Evolutionary conservation across 2,329 filamentous ascomycete genomes (phyloP).

Genomic region (Arachnopeziza araneosa): DNA sequence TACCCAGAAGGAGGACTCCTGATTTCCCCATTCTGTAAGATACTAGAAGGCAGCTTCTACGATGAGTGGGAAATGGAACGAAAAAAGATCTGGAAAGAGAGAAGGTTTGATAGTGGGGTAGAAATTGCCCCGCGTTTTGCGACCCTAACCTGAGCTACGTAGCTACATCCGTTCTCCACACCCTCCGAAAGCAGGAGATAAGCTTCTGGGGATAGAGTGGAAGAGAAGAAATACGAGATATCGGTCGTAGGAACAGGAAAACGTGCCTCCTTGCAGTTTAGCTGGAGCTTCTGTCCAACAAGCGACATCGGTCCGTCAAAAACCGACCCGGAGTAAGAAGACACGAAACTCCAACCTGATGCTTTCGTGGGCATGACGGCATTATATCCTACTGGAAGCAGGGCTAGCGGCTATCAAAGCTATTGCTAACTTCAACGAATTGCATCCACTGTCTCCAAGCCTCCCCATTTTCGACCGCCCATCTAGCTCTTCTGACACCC

Average conservation of each 20-base stretch:
- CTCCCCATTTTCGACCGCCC: slow-evolving; percentile 80
- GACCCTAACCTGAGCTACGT: not conserved
- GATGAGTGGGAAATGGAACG: not conserved
- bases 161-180: not conserved
- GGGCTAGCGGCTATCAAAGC: slow-evolving; percentile 5
- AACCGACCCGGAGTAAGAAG: slow-evolving; percentile 3
- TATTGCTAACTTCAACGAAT: slow-evolving; percentile 69
- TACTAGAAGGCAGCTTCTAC: not conserved
- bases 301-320: slow-evolving; percentile 17
- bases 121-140: slow-evolving; percentile 18
- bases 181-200: slow-evolving; percentile 7
- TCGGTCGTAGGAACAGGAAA: not conserved
- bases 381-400: not conserved
- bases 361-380: not conserved
- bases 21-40: slow-evolving; percentile 36
- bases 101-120: slow-evolving; percentile 18
- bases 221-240: not conserved
- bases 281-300: not conserved
- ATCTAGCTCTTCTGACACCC: slow-evolving; percentile 78
- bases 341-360: not conserved
- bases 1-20: slow-evolving; percentile 58
- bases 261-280: not conserved
- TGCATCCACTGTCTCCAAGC: slow-evolving; percentile 77
- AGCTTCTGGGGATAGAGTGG: slow-evolving; percentile 9
- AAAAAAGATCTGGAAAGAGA: not conserved